Conservation (phyloP, 1,139 yeast genomes). For the Protomyces macrosporus region DNA sequence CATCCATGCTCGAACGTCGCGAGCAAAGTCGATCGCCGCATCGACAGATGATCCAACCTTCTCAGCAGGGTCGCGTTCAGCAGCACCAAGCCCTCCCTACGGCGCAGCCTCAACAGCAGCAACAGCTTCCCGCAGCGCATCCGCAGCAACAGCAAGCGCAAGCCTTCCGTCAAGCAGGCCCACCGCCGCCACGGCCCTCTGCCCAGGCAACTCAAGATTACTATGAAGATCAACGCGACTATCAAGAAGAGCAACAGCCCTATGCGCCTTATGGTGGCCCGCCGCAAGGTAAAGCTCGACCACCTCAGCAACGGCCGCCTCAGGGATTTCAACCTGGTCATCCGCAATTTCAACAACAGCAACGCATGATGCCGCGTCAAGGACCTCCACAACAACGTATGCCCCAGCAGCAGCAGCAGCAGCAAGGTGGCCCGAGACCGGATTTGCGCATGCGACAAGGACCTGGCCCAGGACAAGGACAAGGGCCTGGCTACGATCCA, state of each 20-base stretch:
- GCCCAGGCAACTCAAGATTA: neutral
- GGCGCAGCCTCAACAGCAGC: neutral
- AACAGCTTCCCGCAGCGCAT: neutral
- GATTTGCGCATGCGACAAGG: neutral
- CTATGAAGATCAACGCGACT: neutral
- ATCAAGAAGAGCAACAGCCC: neutral
- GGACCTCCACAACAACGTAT: neutral
- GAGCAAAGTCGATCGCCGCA: constrained; percentile 24
- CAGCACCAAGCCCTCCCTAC: neutral
- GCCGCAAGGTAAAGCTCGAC: neutral
- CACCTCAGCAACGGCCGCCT: neutral
- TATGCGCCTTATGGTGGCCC: neutral
- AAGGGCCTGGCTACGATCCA: neutral
- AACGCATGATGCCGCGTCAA: neutral
- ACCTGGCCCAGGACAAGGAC: neutral
- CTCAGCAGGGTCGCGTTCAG: neutral
- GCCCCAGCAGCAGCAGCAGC: constrained; percentile 1
- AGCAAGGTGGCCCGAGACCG: neutral
- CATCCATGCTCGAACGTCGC: constrained; percentile 5
- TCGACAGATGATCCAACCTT: neutral
- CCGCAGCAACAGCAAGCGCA: neutral
- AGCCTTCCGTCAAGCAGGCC: neutral
- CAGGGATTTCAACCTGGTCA: neutral
- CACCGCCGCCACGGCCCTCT: neutral
- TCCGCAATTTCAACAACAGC: neutral